Evolutionary conservation across 1,284 basidiomycete species (phyloP).

Genomic region (Athelia psychrophila): DNA sequence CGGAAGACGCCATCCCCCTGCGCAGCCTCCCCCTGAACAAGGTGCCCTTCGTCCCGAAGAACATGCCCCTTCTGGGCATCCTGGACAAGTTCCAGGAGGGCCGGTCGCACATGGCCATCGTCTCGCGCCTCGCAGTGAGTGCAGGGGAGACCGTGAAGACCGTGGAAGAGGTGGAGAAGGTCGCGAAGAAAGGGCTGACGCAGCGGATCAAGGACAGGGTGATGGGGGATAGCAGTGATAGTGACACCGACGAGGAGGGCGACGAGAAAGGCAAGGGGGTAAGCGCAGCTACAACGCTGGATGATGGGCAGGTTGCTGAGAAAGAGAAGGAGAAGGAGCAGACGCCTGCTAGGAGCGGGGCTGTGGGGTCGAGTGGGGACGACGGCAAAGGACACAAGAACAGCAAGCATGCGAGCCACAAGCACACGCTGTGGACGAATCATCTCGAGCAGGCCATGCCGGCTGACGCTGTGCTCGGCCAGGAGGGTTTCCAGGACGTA

Average conservation of each 20-base stretch:
- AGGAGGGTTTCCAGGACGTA: conserved; percentile 67
- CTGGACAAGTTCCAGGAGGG: conserved; percentile 92
- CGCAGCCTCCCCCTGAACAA: conserved; percentile 81
- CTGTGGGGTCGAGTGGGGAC: conserved; percentile 9
- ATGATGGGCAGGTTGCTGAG: conserved; percentile 24
- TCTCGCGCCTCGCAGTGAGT: conserved; percentile 62
- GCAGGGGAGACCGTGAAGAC: conserved; percentile 38
- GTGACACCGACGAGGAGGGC: conserved; percentile 31
- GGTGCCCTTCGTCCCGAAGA: conserved; percentile 81
- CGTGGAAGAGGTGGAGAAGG: conserved; percentile 64
- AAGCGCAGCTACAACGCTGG: conserved; percentile 31
- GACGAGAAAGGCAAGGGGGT: conserved; percentile 20
- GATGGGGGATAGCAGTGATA: conserved; percentile 53
- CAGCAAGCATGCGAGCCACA: conserved; percentile 32
- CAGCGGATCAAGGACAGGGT: conserved; percentile 64
- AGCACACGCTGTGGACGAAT: conserved; percentile 33
- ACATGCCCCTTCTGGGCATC: conserved; percentile 84
- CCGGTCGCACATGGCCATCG: conserved; percentile 89
- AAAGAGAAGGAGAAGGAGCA: conserved; percentile 16
- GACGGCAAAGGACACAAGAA: conserved; percentile 18
- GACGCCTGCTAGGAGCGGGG: conserved; percentile 17
- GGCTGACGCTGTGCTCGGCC: conserved; percentile 75
- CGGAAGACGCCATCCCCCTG: conserved; percentile 82
- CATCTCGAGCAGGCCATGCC: conserved; percentile 79
- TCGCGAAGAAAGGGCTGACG: conserved; percentile 71